phyloP scores from a whole-genome alignment of 768 basidiomycete species.

The Lentinus brumalis region DNA sequence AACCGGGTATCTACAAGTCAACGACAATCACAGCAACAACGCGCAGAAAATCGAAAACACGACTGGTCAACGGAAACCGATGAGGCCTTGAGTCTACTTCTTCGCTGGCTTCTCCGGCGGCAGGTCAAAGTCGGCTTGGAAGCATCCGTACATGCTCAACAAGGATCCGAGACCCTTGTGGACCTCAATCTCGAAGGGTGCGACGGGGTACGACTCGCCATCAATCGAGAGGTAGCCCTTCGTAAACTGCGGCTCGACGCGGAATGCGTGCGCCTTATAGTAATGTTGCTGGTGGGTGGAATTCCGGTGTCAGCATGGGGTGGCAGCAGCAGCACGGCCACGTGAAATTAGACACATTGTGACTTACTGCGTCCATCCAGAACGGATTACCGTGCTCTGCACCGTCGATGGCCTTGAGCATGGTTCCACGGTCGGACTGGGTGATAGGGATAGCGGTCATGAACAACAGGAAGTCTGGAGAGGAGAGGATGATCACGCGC shows the following conservation, averaged over 20 bases:
- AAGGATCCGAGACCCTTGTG: conserved; percentile 67
- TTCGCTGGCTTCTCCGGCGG: conserved; percentile 9
- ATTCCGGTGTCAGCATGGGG: not conserved
- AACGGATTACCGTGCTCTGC: conserved; percentile 62
- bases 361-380: conserved; percentile 61
- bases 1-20: not conserved
- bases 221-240: conserved; percentile 70
- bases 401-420: conserved; percentile 57
- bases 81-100: not conserved
- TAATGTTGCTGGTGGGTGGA: conserved; percentile 59
- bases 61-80: too few relatives aligned
- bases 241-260: conserved; percentile 58
- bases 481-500: conserved; percentile 23
- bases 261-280: conserved; percentile 73
- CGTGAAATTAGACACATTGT: not conserved
- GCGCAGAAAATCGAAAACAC: too few relatives aligned
- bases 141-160: conserved; percentile 63
- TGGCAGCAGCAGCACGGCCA: not conserved
- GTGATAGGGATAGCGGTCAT: not conserved
- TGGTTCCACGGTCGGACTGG: conserved; percentile 52
- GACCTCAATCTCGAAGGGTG: conserved; percentile 77
- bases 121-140: conserved; percentile 52
- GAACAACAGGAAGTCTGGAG: not conserved
- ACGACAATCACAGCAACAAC: too few relatives aligned
- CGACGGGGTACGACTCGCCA: conserved; percentile 75